phyloP scores from a whole-genome alignment of 2,329 filamentous ascomycete genomes.

The Fusarium sp. region DNA sequence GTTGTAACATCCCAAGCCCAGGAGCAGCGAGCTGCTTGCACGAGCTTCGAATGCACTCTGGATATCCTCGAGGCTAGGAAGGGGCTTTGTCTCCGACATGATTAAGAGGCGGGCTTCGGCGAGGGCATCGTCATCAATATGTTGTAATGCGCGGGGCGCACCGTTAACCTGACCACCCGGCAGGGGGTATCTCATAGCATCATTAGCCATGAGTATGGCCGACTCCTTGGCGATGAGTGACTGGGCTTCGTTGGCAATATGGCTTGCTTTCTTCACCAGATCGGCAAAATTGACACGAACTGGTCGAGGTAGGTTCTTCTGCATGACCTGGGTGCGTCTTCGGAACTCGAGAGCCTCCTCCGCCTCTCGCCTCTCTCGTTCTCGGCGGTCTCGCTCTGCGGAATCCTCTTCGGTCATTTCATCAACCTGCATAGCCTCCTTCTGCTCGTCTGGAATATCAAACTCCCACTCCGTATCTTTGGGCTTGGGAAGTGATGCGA shows the following conservation, averaged over 20 bases:
- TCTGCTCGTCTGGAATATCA: constrained; percentile 85
- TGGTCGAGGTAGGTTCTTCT: constrained; percentile 83
- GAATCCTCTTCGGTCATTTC: constrained; percentile 66
- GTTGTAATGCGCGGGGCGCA: constrained; percentile 66
- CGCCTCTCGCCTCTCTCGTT: constrained; percentile 77
- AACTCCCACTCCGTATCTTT: constrained; percentile 96
- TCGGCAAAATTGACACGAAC: constrained; percentile 75
- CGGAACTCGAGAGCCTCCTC: constrained; percentile 81
- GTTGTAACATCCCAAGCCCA: constrained; percentile 83
- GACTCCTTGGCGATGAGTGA: constrained; percentile 80
- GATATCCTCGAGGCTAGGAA: constrained; percentile 61
- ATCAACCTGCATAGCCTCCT: constrained; percentile 62
- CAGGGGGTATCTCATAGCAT: constrained; percentile 80
- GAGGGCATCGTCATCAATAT: constrained; percentile 77
- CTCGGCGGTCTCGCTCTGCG: constrained; percentile 82
- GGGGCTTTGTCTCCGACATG: constrained; percentile 71
- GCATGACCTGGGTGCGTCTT: constrained; percentile 90
- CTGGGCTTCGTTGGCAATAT: constrained; percentile 71
- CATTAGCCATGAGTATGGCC: constrained; percentile 82
- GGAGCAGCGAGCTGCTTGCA: constrained; percentile 68
- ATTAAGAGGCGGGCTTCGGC: constrained; percentile 82
- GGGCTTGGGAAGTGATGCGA: constrained; percentile 89
- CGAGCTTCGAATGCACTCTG: constrained; percentile 64
- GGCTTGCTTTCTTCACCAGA: constrained; percentile 71
- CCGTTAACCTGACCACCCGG: constrained; percentile 73